Evolutionary conservation across 768 basidiomycete species (phyloP).

Genomic region (Pulveroboletus frians): DNA sequence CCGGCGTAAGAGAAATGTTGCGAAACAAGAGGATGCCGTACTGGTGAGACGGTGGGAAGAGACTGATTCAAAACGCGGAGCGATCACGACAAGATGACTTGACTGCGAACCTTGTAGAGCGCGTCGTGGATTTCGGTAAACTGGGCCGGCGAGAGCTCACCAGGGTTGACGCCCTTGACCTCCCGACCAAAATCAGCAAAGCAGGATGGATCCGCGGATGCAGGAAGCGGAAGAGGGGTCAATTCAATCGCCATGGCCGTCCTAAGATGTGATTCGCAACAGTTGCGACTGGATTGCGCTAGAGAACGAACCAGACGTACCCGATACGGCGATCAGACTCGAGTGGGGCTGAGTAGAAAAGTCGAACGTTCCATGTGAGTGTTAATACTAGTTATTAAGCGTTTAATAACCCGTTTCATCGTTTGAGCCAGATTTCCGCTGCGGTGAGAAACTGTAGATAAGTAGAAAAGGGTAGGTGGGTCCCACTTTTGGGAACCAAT

Average conservation of each 20-base stretch:
- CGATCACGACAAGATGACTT: neutral
- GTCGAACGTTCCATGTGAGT: neutral
- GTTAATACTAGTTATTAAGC: neutral
- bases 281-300: neutral
- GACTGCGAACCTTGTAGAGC: slow-evolving; percentile 62
- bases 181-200: slow-evolving; percentile 72
- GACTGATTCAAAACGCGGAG: neutral
- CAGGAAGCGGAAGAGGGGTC: slow-evolving; percentile 63
- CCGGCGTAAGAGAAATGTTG: slow-evolving; percentile 61
- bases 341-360: neutral
- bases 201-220: slow-evolving; percentile 60
- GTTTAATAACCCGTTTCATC: neutral
- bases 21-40: slow-evolving; percentile 73
- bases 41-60: slow-evolving; percentile 33
- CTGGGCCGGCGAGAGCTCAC: slow-evolving; percentile 50
- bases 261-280: neutral
- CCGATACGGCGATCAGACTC: slow-evolving; percentile 1
- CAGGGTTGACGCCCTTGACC: slow-evolving; percentile 71
- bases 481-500: neutral
- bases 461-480: neutral
- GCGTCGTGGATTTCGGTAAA: slow-evolving; percentile 65
- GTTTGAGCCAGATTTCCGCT: neutral
- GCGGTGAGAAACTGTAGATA: neutral
- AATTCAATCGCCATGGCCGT: slow-evolving; percentile 61
- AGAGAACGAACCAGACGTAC: neutral